A percentile compares a stretch with the other conserved stretches of the same genome.
Evolutionary conservation across 768 basidiomycete genomes (phyloP).

Genomic region (Phlebiopsis flavidoalba): DNA sequence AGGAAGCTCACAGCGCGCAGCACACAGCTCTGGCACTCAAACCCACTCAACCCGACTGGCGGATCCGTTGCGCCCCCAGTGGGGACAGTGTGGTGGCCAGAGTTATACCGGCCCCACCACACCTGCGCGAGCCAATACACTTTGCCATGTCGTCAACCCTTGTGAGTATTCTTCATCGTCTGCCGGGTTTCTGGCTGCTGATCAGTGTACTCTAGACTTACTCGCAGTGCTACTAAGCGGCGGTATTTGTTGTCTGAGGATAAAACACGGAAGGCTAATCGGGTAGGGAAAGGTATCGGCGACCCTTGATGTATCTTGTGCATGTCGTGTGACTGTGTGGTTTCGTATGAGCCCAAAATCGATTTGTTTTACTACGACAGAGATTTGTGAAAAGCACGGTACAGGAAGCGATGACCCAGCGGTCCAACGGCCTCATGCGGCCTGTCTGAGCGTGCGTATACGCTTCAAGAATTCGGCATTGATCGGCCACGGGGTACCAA

Average conservation of each 20-base stretch:
- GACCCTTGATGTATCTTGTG: too few relatives aligned
- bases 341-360: too few relatives aligned
- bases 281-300: too few relatives aligned
- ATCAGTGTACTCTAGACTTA: conserved; percentile 1
- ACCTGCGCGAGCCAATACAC: conserved; percentile 10
- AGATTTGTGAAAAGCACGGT: too few relatives aligned
- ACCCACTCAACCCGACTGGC: neutral
- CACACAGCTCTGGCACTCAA: neutral
- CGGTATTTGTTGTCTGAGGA: neutral
- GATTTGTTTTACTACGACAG: too few relatives aligned
- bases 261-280: neutral
- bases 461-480: conserved; percentile 34
- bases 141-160: conserved; percentile 13
- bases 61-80: conserved; percentile 11
- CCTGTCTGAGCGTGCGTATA: too few relatives aligned
- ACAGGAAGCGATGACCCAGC: too few relatives aligned
- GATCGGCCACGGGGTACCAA: conserved; percentile 58
- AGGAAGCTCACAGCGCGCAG: neutral
- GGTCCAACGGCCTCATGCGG: too few relatives aligned
- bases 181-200: neutral
- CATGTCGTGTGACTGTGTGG: too few relatives aligned
- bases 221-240: conserved; percentile 13
- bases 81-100: conserved; percentile 18
- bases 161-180: conserved; percentile 2
- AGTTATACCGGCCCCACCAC: conserved; percentile 12